Conservation (phyloP, 2,329 filamentous ascomycete genomes). For the Trichophyton equinum region DNA sequence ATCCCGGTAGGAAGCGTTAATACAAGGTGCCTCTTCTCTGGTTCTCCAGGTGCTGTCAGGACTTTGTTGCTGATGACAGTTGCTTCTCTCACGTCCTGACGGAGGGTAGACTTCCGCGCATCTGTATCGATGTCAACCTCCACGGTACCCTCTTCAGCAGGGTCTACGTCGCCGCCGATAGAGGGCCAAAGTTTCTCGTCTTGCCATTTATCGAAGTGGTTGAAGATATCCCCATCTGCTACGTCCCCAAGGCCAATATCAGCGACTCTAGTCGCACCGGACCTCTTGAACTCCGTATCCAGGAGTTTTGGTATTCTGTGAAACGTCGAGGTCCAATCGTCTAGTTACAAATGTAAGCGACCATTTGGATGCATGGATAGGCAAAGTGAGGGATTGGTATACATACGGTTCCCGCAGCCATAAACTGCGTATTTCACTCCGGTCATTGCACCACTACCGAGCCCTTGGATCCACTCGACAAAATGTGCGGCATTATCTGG, state of each 20-base stretch:
- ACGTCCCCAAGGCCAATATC: background rate
- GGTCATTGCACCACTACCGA: constrained; percentile 17
- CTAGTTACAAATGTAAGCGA: background rate
- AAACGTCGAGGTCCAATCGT: constrained; percentile 1
- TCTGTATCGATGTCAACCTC: constrained; percentile 2
- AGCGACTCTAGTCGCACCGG: background rate
- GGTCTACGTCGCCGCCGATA: background rate
- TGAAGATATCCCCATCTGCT: background rate
- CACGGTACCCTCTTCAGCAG: background rate
- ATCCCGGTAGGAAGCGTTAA: background rate
- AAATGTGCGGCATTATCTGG: constrained; percentile 1
- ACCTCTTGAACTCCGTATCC: background rate
- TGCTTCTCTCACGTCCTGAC: background rate
- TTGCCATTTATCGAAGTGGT: constrained; percentile 3
- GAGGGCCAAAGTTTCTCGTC: background rate
- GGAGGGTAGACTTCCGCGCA: background rate
- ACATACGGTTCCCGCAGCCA: background rate
- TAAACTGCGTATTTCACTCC: constrained; percentile 17
- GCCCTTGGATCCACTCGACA: background rate
- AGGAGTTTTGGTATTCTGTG: background rate
- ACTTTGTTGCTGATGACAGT: background rate
- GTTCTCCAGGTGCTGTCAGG: background rate
- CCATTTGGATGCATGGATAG: background rate
- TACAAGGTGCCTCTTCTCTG: background rate
- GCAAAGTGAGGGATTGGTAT: background rate